Conservation (phyloP, 345 rosid genomes). For the Syzygium oleosum region DNA sequence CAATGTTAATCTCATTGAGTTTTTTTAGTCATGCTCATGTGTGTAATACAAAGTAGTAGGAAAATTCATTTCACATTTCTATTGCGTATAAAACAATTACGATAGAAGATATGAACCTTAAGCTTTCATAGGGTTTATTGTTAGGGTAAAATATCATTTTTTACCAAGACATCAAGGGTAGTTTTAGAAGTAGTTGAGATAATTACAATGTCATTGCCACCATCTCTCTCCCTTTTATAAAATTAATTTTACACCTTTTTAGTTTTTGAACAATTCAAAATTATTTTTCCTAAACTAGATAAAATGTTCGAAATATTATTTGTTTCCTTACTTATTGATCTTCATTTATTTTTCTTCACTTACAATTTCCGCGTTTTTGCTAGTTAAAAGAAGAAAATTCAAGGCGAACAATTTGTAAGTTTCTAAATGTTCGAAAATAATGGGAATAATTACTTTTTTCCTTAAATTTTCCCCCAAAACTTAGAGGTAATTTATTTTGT, state of each 20-base stretch:
- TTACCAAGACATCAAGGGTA: background rate
- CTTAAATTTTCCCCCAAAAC: background rate
- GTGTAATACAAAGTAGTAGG: background rate
- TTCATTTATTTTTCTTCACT: background rate
- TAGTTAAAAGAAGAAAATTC: background rate
- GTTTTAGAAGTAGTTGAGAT: background rate
- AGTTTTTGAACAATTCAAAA: background rate
- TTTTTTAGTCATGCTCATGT: background rate
- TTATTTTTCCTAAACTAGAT: background rate
- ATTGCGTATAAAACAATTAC: background rate
- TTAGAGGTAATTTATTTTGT: background rate
- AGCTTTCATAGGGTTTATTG: background rate
- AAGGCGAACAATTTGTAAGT: background rate
- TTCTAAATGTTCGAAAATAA: background rate
- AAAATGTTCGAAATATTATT: background rate
- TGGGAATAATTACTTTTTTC: background rate
- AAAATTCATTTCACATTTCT: background rate
- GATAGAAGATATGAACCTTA: background rate
- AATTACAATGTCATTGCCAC: background rate
- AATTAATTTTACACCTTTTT: background rate
- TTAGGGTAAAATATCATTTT: background rate
- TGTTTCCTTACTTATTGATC: background rate
- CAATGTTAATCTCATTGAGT: background rate
- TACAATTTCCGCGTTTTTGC: background rate
- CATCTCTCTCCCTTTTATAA: background rate